A percentile compares a stretch with the other conserved stretches of the same genome.
phyloP scores from a whole-genome alignment of 331 rosid genomes.

The Arachis monticola region DNA sequence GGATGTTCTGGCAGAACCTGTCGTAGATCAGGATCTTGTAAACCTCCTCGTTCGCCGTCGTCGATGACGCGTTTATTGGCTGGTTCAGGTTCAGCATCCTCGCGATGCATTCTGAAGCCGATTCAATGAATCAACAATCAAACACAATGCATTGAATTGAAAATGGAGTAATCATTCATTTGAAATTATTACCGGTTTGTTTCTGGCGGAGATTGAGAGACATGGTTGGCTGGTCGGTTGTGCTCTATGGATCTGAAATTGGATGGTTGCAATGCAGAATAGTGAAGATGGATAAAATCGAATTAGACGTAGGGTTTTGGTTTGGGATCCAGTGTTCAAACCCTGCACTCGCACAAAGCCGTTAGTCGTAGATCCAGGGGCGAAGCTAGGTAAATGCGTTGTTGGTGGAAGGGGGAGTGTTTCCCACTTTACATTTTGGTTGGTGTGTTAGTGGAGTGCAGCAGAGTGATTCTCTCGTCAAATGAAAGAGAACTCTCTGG shows the following conservation, averaged over 20 bases:
- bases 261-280: too few relatives aligned
- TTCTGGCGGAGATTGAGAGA: conserved; percentile 77
- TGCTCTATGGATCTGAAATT: neutral
- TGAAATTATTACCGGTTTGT: conserved; percentile 59
- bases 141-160: neutral
- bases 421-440: too few relatives aligned
- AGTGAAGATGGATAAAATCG: too few relatives aligned
- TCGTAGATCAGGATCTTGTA: conserved; percentile 89
- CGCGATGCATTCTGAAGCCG: conserved; percentile 66
- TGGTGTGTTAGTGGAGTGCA: too few relatives aligned
- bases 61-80: conserved; percentile 57
- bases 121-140: neutral
- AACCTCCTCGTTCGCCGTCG: conserved; percentile 79
- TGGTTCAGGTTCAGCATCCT: conserved; percentile 93
- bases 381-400: too few relatives aligned
- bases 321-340: too few relatives aligned
- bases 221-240: conserved; percentile 41
- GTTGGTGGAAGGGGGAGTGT: too few relatives aligned
- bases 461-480: too few relatives aligned
- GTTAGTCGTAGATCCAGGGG: too few relatives aligned
- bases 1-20: conserved; percentile 74
- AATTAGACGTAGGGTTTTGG: too few relatives aligned
- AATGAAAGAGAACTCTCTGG: too few relatives aligned
- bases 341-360: too few relatives aligned
- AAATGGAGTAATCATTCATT: neutral